Base-by-base conservation (phyloP, 2,329 filamentous ascomycete genomes). In the Penicillium concentricum region DNA sequence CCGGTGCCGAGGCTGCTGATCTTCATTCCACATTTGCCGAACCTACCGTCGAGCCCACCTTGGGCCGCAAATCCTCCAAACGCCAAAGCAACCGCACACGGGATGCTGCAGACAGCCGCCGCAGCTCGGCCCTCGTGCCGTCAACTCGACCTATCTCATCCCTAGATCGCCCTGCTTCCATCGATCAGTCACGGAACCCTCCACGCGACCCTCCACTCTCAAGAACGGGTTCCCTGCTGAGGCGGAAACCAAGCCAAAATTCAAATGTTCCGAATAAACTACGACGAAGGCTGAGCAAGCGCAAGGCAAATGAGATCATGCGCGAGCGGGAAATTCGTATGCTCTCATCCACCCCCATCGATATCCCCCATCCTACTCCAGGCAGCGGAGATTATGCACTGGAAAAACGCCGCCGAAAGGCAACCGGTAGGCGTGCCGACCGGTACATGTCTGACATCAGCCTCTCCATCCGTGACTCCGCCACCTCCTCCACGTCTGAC, bases 241-340 rank as follows among this genome's bases (percentile, higher is more conserved):
- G 77, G 60, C 81, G 80, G 64, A 90, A 87, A 71, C 83, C 84
- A 65, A 81, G 80, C 61, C 81, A 81, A 56, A 81, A 82, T 28
- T 30, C 30, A n/a, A 26, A 51, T 62, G 84, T 86, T 49, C 78
- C 78, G 6, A 73, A 79, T 24, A 75, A 88, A 28, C 75, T 84
- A 50, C 84, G 87, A 57, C 87, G 87, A 59, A 91, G 86, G 69
- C 89, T 89, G 39, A 92, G 86, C 78, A 95, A 90, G 76, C 85
- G 88, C 66, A 87, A 87, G 67, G 87, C 88, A 64, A 82, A 88
- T 61, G 90, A 95, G 61, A 84, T 86, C 69, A 82, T 88, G 57
- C 84, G 93, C 56, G 92, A 96, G 74, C 90, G 90, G 60, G 91
- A 96, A 75, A 92, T 97, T 69, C 90, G 87, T 70, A 87, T 90